These are phyloP conservation scores for Umbilicus rupestris DNA, from an alignment of 164 flowering plant genomes.

Conservation along the genomic window DNA sequence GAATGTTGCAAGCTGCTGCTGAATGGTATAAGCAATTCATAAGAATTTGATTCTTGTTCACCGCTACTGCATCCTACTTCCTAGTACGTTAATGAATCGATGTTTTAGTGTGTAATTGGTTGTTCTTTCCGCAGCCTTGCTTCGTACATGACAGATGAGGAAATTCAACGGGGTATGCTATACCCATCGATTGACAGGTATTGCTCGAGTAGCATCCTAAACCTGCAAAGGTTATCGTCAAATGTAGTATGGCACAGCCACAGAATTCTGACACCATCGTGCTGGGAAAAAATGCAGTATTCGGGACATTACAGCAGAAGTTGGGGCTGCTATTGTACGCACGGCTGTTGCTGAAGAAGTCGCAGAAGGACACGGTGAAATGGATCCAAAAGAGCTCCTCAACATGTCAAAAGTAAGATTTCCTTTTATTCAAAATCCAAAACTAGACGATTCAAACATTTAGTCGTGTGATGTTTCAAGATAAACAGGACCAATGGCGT, in stretches of 20 bases:
- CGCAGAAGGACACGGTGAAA: constrained; percentile 82
- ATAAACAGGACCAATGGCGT: not conserved
- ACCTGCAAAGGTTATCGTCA: not conserved
- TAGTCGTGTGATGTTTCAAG: not conserved
- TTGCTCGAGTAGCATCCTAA: not conserved
- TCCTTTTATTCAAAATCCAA: not conserved
- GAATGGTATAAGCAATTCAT: constrained; percentile 54
- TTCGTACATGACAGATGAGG: constrained; percentile 86
- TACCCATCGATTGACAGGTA: constrained; percentile 83
- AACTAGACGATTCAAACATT: not conserved
- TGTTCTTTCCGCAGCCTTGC: constrained; percentile 66
- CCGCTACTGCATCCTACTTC: not conserved
- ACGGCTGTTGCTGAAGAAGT: constrained; percentile 78
- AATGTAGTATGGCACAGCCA: not conserved
- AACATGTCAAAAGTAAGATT: constrained; percentile 72
- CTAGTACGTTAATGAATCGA: not conserved
- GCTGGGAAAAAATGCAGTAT: constrained; percentile 45
- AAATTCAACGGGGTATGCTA: constrained; percentile 63
- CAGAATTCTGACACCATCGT: not conserved
- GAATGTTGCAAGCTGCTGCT: constrained; percentile 89
- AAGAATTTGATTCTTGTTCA: not conserved
- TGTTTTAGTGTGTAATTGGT: not conserved
- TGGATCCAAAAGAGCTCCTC: constrained; percentile 59
- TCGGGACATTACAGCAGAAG: constrained; percentile 83
- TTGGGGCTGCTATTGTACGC: constrained; percentile 81